phyloP scores from a whole-genome alignment of 352 stramenopile species.

The Phytophthora pini region DNA sequence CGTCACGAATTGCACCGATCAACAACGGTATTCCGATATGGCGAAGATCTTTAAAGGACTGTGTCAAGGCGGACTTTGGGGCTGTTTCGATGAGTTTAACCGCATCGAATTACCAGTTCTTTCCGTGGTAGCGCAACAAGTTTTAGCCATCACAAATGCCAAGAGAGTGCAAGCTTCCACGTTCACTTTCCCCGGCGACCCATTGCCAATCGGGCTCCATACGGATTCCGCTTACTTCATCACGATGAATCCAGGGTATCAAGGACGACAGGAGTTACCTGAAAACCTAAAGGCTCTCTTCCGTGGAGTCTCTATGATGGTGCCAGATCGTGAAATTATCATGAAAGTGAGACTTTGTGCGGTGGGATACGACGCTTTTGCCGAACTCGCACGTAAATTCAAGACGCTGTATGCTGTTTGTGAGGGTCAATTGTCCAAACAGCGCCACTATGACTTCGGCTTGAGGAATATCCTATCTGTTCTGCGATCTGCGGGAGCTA shows the following conservation, averaged over 20 bases:
- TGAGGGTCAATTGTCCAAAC: constrained; percentile 94
- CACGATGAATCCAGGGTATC: constrained; percentile 96
- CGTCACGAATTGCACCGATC: constrained; percentile 94
- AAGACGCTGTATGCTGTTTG: constrained; percentile 95
- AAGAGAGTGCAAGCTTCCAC: constrained; percentile 57
- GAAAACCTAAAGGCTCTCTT: constrained; percentile 95
- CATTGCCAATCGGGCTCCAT: constrained; percentile 62
- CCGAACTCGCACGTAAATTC: constrained; percentile 95
- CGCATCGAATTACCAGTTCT: constrained; percentile 93
- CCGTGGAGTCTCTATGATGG: constrained; percentile 97
- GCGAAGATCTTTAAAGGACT: constrained; percentile 94
- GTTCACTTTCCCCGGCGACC: constrained; percentile 77
- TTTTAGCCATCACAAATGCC: constrained; percentile 87
- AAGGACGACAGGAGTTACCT: constrained; percentile 90
- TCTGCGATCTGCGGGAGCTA: constrained; percentile 94
- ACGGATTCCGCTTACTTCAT: constrained; percentile 87
- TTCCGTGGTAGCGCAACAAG: constrained; percentile 93
- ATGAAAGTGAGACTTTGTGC: constrained; percentile 95
- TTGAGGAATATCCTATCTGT: constrained; percentile 96
- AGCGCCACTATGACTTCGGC: constrained; percentile 95
- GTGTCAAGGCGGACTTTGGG: constrained; percentile 92
- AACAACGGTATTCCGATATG: constrained; percentile 92
- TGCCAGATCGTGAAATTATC: constrained; percentile 97
- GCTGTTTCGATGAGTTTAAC: constrained; percentile 95
- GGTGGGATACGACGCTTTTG: constrained; percentile 91